Evolutionary conservation across 805 yeast species (phyloP).

Genomic region (Naumovozyma baii): DNA sequence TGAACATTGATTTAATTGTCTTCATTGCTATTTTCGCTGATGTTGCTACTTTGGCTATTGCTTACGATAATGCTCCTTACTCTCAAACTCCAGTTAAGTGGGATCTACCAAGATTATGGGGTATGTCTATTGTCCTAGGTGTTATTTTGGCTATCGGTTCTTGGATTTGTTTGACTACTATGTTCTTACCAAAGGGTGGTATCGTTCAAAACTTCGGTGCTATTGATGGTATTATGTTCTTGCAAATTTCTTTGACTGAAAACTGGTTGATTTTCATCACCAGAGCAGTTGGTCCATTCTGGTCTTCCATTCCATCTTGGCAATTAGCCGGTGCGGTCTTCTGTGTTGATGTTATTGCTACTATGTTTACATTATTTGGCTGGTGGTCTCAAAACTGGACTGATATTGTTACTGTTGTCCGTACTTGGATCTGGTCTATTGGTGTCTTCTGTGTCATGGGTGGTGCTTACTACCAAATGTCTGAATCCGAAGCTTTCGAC

Average conservation of each 20-base stretch:
- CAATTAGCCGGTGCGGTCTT: slow-evolving; percentile 91
- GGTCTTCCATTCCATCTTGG: slow-evolving; percentile 96
- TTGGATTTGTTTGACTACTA: slow-evolving; percentile 91
- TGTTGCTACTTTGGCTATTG: slow-evolving; percentile 94
- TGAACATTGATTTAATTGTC: slow-evolving; percentile 85
- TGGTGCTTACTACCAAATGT: slow-evolving; percentile 93
- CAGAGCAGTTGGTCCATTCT: slow-evolving; percentile 96
- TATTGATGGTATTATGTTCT: slow-evolving; percentile 84
- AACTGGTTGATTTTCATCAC: slow-evolving; percentile 96
- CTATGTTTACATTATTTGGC: slow-evolving; percentile 87
- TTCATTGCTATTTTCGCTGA: slow-evolving; percentile 96
- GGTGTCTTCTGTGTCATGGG: slow-evolving; percentile 95
- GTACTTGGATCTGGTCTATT: slow-evolving; percentile 92
- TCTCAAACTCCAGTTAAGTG: slow-evolving; percentile 90
- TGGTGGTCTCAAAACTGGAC: slow-evolving; percentile 98
- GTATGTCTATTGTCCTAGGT: slow-evolving; percentile 87
- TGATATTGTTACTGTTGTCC: slow-evolving; percentile 87
- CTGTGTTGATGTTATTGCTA: slow-evolving; percentile 81
- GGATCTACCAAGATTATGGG: slow-evolving; percentile 96
- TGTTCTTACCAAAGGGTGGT: slow-evolving; percentile 87
- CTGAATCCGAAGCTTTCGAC: slow-evolving; percentile 70
- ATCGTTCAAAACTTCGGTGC: slow-evolving; percentile 94
- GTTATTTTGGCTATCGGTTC: slow-evolving; percentile 79
- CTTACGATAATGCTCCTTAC: slow-evolving; percentile 94
- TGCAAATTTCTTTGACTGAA: slow-evolving; percentile 90